phyloP scores from a whole-genome alignment of 371 early-diverging fungal genomes.

The Lichtheimia ramosa region DNA sequence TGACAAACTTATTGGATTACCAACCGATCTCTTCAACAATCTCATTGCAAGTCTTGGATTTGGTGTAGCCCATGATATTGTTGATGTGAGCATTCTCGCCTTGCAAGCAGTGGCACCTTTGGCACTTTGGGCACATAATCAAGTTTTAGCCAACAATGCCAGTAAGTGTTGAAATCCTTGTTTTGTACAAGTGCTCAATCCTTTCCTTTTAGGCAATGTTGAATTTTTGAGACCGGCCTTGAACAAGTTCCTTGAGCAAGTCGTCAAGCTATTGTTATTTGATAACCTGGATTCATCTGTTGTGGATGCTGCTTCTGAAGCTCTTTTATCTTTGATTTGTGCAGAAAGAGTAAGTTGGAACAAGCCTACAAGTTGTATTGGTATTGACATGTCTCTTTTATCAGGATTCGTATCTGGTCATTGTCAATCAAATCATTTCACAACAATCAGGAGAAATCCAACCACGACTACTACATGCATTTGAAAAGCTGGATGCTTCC shows the following conservation, averaged over 20 bases:
- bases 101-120: constrained; percentile 65
- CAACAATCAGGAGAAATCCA: constrained; percentile 52
- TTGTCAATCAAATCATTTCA: constrained; percentile 53
- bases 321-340: constrained; percentile 57
- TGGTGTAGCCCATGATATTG: constrained; percentile 61
- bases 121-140: constrained; percentile 53
- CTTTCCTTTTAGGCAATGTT: constrained; percentile 11
- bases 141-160: constrained; percentile 17
- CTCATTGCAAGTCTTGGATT: constrained; percentile 68
- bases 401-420: constrained; percentile 30
- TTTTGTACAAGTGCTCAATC: background rate
- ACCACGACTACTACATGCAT: constrained; percentile 46
- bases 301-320: constrained; percentile 61
- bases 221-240: constrained; percentile 48
- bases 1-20: constrained; percentile 58
- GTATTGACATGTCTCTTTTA: background rate
- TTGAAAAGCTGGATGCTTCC: constrained; percentile 44
- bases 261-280: constrained; percentile 58
- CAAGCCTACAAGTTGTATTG: background rate
- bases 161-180: background rate
- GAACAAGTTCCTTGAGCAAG: constrained; percentile 51
- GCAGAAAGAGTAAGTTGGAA: constrained; percentile 45
- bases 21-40: constrained; percentile 53
- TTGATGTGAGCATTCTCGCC: constrained; percentile 61
- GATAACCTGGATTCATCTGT: constrained; percentile 60